A percentile compares a stretch with the other conserved stretches of the same genome.
Conservation (phyloP, 306 rosid genomes). For the Cucurbita maxima region DNA sequence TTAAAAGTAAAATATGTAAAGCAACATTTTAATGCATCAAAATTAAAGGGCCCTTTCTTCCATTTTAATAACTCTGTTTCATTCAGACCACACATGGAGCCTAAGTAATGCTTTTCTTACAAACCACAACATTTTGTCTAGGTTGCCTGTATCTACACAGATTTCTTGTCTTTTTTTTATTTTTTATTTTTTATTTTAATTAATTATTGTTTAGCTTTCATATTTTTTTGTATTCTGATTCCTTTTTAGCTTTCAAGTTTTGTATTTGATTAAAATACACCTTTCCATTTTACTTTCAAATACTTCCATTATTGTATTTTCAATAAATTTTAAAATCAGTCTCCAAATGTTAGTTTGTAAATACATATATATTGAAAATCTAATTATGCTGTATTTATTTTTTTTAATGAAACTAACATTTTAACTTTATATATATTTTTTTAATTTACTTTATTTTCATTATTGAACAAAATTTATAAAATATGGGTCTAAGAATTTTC, state of each 20-base stretch:
- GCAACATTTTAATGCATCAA: no score
- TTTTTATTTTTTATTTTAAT: not conserved
- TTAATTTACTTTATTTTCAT: not conserved
- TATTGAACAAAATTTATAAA: not conserved
- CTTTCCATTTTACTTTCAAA: no score
- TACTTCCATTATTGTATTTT: no score
- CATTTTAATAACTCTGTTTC: not conserved
- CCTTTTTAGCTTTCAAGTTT: not conserved
- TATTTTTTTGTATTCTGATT: not conserved
- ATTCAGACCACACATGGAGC: slow-evolving; percentile 19
- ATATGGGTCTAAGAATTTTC: not conserved
- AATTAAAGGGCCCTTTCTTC: not conserved
- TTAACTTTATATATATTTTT: no score
- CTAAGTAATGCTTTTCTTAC: slow-evolving; percentile 28
- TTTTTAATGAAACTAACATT: no score
- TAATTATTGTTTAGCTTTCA: not conserved
- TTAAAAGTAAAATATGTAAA: no score
- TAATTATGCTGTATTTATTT: no score
- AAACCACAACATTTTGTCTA: slow-evolving; percentile 15
- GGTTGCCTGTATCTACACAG: not conserved
- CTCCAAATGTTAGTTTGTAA: no score
- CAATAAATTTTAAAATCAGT: no score
- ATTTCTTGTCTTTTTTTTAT: not conserved
- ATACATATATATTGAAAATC: no score
- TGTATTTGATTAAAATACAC: no score